Percentiles rank a stretch among this genome's conserved stretches.
Conservation (phyloP, 352 stramenopile genomes). For the Plasmopara viticola region DNA sequence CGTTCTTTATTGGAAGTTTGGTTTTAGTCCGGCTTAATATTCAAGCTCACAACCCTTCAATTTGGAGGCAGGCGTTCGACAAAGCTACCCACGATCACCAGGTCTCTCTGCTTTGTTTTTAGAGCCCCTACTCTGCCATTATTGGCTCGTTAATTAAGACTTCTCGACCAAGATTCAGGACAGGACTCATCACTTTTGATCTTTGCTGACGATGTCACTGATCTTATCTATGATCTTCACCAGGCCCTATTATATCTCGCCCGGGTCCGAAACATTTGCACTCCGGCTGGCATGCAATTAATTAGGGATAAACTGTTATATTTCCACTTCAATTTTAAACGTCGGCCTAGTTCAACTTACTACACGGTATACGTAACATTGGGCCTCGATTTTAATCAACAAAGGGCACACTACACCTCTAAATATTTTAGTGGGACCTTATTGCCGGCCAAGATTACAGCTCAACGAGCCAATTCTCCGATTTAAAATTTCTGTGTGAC, state of each 20-base stretch:
- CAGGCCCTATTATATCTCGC: not conserved
- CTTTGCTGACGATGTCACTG: not conserved
- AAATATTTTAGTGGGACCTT: not conserved
- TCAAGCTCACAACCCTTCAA: not conserved
- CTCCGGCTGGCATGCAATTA: no score
- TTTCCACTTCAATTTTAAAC: not conserved
- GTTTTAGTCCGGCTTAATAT: not conserved
- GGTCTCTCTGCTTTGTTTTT: slow-evolving; percentile 1
- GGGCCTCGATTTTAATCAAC: not conserved
- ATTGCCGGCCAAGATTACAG: not conserved
- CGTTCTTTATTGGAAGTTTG: slow-evolving; percentile 2
- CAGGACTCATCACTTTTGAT: not conserved
- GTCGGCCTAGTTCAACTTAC: not conserved
- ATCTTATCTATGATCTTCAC: not conserved
- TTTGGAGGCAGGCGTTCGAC: not conserved
- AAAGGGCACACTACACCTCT: not conserved
- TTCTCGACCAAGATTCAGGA: not conserved
- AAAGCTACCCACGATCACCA: not conserved
- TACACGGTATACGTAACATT: not conserved
- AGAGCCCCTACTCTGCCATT: not conserved
- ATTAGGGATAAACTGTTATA: not conserved
- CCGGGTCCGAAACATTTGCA: not conserved
- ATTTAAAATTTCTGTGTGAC: not conserved
- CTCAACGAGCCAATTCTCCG: not conserved
- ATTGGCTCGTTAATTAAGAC: not conserved